Evolutionary conservation across 148 eudicot genomes (phyloP).

Genomic region (Camellia sinensis): DNA sequence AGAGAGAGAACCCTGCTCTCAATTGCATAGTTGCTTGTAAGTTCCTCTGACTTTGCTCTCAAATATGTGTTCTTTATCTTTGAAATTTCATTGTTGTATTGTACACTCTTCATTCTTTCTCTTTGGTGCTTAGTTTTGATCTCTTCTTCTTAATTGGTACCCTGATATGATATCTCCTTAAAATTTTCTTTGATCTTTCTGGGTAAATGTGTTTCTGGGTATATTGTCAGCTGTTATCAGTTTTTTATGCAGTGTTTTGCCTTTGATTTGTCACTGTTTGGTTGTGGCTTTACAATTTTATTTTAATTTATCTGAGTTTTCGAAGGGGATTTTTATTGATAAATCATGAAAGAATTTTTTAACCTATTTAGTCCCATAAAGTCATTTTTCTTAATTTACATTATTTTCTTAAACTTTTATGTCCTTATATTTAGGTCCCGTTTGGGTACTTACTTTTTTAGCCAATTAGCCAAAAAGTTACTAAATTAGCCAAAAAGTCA

Average conservation of each 20-base stretch:
- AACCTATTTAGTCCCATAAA: too few relatives aligned
- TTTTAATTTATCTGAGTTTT: too few relatives aligned
- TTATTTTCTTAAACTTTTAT: too few relatives aligned
- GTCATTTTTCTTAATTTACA: too few relatives aligned
- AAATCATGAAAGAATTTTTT: too few relatives aligned
- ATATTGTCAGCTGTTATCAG: background rate
- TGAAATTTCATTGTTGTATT: background rate
- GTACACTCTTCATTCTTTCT: background rate
- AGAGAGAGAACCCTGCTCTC: background rate
- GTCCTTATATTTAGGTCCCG: too few relatives aligned
- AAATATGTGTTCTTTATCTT: background rate
- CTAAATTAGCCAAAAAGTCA: too few relatives aligned
- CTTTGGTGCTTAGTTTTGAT: background rate
- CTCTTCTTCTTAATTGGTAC: conserved; percentile 3
- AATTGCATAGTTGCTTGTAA: background rate
- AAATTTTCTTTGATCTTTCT: background rate
- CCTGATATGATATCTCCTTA: background rate
- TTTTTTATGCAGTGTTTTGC: background rate
- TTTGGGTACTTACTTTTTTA: too few relatives aligned
- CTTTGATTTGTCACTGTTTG: background rate
- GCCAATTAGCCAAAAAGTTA: too few relatives aligned
- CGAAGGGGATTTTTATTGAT: too few relatives aligned
- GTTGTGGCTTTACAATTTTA: too few relatives aligned
- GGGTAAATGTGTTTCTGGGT: background rate
- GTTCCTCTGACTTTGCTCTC: background rate